These are phyloP conservation scores for Candida berthetii DNA, from an alignment of 805 yeast genomes.

Conservation along the genomic window DNA sequence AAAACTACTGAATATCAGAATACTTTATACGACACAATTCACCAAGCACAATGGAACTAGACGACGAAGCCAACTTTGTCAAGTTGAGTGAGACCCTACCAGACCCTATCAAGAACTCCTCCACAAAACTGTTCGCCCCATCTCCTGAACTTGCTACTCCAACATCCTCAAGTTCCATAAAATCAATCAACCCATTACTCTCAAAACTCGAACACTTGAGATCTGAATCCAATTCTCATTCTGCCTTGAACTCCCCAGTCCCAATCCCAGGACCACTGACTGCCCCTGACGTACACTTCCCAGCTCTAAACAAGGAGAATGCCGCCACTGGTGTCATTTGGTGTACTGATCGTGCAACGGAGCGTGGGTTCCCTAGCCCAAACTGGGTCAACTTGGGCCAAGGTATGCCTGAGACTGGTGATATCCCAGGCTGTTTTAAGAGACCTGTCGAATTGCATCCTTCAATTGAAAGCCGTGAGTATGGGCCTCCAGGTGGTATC, in stretches of 20 bases:
- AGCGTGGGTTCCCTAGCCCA: slow-evolving; percentile 41
- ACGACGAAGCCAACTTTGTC: slow-evolving; percentile 12
- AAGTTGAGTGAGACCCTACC: slow-evolving; percentile 19
- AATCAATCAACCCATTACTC: slow-evolving; percentile 1
- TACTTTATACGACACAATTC: no score
- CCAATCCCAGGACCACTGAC: slow-evolving; percentile 43
- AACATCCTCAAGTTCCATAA: slow-evolving; percentile 3
- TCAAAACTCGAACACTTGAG: slow-evolving; percentile 1
- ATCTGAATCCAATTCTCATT: neutral
- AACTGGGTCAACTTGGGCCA: slow-evolving; percentile 58
- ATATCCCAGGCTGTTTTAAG: slow-evolving; percentile 49
- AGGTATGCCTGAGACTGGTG: slow-evolving; percentile 63
- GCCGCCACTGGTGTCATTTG: slow-evolving; percentile 60
- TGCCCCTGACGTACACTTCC: slow-evolving; percentile 40
- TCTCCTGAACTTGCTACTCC: neutral
- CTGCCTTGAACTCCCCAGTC: slow-evolving; percentile 32
- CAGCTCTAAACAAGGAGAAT: slow-evolving; percentile 53
- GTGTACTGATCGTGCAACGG: slow-evolving; percentile 57
- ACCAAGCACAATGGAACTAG: neutral
- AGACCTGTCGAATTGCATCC: slow-evolving; percentile 43
- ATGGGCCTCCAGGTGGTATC: slow-evolving; percentile 56
- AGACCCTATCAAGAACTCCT: slow-evolving; percentile 18
- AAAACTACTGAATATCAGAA: no score
- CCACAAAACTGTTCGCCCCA: slow-evolving; percentile 15
- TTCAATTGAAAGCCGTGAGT: slow-evolving; percentile 44